phyloP scores from a whole-genome alignment of 2,329 filamentous ascomycete species.

The Aureobasidium namibiae region DNA sequence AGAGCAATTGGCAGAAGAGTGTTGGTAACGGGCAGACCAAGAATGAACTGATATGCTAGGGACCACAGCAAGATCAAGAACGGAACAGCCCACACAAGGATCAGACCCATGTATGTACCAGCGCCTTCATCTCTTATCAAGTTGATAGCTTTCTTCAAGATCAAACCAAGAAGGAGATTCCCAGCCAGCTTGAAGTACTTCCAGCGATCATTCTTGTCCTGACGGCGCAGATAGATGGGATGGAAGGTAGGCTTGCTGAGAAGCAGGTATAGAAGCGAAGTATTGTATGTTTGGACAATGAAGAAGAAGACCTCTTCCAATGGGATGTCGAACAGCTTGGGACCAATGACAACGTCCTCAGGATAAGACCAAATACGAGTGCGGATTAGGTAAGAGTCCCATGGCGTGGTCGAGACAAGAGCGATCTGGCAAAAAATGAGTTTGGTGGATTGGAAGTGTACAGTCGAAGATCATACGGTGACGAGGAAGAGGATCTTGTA shows the following conservation, averaged over 20 bases:
- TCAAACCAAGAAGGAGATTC: slow-evolving; percentile 40
- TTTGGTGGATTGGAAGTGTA: not conserved
- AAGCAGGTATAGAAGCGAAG: slow-evolving; percentile 58
- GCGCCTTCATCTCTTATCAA: slow-evolving; percentile 39
- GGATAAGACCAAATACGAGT: slow-evolving; percentile 65
- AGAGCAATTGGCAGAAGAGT: slow-evolving; percentile 52
- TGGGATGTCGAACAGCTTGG: slow-evolving; percentile 56
- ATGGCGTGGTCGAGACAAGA: slow-evolving; percentile 61
- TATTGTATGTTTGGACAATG: slow-evolving; percentile 67
- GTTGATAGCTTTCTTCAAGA: slow-evolving; percentile 37
- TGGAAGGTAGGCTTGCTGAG: slow-evolving; percentile 57
- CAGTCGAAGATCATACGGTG: slow-evolving; percentile 22
- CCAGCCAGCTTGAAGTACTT: slow-evolving; percentile 39
- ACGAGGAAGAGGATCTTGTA: slow-evolving; percentile 56
- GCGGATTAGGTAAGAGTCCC: slow-evolving; percentile 68
- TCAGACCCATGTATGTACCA: slow-evolving; percentile 61
- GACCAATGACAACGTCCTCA: slow-evolving; percentile 53
- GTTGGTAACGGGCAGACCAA: slow-evolving; percentile 50
- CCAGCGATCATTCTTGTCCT: slow-evolving; percentile 30
- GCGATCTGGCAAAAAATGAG: slow-evolving; percentile 41
- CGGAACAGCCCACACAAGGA: slow-evolving; percentile 60
- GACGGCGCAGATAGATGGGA: slow-evolving; percentile 42
- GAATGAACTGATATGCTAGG: slow-evolving; percentile 55
- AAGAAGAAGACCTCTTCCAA: slow-evolving; percentile 71
- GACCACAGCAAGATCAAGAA: slow-evolving; percentile 57